Evolutionary conservation across 225 moss, liverwort and hornwort species (phyloP).

Genomic region (Marchantia polymorpha): DNA sequence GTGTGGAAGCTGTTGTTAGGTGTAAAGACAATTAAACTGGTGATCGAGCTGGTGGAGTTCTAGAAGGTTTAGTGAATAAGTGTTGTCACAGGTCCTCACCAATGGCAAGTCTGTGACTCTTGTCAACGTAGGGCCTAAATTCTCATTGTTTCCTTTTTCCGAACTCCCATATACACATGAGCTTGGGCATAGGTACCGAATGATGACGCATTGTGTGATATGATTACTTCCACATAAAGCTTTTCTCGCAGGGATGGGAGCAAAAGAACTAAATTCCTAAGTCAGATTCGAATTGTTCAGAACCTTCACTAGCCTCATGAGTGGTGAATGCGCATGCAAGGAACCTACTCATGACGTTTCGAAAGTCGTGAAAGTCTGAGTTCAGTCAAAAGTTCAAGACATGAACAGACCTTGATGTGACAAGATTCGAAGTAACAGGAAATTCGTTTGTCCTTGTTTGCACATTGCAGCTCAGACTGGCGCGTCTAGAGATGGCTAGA

Average conservation of each 20-base stretch:
- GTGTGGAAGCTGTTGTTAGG: no score
- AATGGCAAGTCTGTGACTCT: no score
- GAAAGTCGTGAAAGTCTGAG: no score
- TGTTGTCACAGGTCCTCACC: no score
- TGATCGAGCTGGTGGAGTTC: no score
- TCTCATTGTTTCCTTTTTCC: no score
- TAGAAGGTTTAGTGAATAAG: no score
- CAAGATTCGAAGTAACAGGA: not conserved
- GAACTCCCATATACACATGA: not conserved
- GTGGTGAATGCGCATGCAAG: no score
- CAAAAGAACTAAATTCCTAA: not conserved
- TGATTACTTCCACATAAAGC: not conserved
- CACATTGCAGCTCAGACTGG: slow-evolving; percentile 15
- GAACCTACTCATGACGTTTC: no score
- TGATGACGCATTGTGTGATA: not conserved
- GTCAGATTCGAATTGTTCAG: not conserved
- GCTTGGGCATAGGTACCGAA: not conserved
- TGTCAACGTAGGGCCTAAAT: no score
- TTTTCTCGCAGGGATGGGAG: not conserved
- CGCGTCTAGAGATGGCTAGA: slow-evolving; percentile 13
- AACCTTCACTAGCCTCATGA: not conserved
- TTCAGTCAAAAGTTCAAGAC: not conserved
- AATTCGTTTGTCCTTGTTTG: not conserved
- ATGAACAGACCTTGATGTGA: not conserved
- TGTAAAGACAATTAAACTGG: no score